Evolutionary conservation across 2,329 filamentous ascomycete genomes (phyloP).

Genomic region (Phaeomoniella chlamydospora): DNA sequence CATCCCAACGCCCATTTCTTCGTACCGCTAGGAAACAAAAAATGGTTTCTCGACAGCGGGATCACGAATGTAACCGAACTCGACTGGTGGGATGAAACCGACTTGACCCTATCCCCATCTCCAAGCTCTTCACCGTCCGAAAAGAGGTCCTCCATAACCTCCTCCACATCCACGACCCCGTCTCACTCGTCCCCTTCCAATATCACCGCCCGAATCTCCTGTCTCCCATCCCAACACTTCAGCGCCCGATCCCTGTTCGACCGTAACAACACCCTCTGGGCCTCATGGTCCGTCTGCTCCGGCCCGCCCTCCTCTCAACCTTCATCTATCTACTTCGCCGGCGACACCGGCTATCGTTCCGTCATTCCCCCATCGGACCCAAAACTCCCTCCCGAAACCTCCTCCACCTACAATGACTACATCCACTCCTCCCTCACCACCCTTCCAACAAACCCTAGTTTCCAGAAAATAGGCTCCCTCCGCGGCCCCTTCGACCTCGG

Average conservation of each 20-base stretch:
- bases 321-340: conserved; percentile 10
- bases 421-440: conserved; percentile 23
- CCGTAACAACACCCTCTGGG: conserved; percentile 67
- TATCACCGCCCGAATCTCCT: conserved; percentile 60
- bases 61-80: conserved; percentile 70
- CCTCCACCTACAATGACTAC: conserved; percentile 48
- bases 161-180: conserved; percentile 10
- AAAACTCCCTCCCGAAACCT: conserved; percentile 35
- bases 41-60: conserved; percentile 62
- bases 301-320: conserved; percentile 37
- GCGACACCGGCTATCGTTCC: conserved; percentile 74
- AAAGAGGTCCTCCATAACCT: conserved; percentile 13
- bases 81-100: conserved; percentile 86
- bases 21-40: conserved; percentile 66
- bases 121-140: conserved; percentile 10
- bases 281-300: conserved; percentile 66
- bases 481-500: conserved; percentile 83
- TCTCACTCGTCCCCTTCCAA: conserved; percentile 19
- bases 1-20: conserved; percentile 79
- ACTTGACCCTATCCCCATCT: conserved; percentile 46
- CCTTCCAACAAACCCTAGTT: conserved; percentile 62
- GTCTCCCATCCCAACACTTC: conserved; percentile 73
- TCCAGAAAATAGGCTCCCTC: conserved; percentile 64
- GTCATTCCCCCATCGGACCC: conserved; percentile 31
- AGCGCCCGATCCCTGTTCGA: conserved; percentile 57